A percentile compares a stretch with the other conserved stretches of the same genome.
phyloP scores from a whole-genome alignment of 495 filamentous ascomycete genomes.

The Cairneyella variabilis region DNA sequence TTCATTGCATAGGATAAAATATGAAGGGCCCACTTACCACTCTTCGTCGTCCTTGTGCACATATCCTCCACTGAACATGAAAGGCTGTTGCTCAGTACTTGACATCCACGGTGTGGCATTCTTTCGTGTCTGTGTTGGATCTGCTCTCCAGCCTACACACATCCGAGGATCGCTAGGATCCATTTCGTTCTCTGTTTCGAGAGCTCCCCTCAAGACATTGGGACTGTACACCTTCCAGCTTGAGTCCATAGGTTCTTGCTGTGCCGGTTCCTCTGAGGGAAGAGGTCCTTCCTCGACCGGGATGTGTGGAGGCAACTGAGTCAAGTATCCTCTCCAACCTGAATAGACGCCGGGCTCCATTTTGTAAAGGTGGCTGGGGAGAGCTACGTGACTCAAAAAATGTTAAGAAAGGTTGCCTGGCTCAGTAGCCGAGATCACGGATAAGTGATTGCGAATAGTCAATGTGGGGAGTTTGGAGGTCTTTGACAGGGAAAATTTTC shows the following conservation, averaged over 20 bases:
- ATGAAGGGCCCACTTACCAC: slow-evolving; percentile 3
- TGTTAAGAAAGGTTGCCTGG: too few relatives aligned
- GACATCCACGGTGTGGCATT: slow-evolving; percentile 7
- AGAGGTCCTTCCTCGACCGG: neutral
- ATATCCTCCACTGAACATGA: neutral
- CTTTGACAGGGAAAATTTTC: too few relatives aligned
- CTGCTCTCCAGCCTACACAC: slow-evolving; percentile 14
- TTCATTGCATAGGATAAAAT: neutral
- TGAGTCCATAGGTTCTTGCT: neutral
- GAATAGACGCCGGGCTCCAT: slow-evolving; percentile 3
- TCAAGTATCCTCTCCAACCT: neutral
- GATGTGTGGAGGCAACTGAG: neutral
- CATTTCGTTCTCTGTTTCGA: neutral
- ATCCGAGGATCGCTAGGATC: neutral
- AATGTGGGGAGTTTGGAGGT: too few relatives aligned
- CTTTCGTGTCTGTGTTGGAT: neutral
- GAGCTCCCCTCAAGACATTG: slow-evolving; percentile 7
- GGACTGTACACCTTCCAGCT: slow-evolving; percentile 16
- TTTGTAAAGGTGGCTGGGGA: too few relatives aligned
- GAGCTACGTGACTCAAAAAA: too few relatives aligned
- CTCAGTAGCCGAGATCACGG: too few relatives aligned
- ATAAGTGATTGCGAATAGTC: too few relatives aligned
- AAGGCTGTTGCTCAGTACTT: neutral
- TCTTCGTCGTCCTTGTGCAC: slow-evolving; percentile 1
- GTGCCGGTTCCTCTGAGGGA: neutral